Evolutionary conservation across 208 protist species (phyloP).

Genomic region (Trypanosoma caninum): DNA sequence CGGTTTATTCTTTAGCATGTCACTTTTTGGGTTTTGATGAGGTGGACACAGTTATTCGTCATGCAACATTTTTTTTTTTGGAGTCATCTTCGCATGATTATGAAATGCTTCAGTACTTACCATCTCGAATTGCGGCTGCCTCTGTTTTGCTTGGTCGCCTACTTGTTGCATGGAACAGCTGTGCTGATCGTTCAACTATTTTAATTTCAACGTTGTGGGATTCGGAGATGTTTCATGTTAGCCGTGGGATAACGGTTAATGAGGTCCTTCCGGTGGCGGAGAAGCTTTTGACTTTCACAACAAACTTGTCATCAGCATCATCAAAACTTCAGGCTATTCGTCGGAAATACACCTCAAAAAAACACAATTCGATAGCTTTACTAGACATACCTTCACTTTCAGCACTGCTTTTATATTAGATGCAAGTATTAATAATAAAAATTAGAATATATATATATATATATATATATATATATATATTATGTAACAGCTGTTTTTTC

Average conservation of each 20-base stretch:
- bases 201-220: slow-evolving; percentile 38
- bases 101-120: slow-evolving; percentile 52
- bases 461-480: background rate
- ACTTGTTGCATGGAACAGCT: slow-evolving; percentile 33
- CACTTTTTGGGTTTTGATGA: slow-evolving; percentile 35
- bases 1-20: slow-evolving; percentile 56
- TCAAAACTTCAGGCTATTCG: slow-evolving; percentile 63
- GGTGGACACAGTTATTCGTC: slow-evolving; percentile 23
- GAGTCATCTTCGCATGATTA: slow-evolving; percentile 71
- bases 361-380: slow-evolving; percentile 37
- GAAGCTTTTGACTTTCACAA: slow-evolving; percentile 58
- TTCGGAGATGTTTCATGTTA: slow-evolving; percentile 28
- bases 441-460: slow-evolving; percentile 4
- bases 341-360: slow-evolving; percentile 56
- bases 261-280: slow-evolving; percentile 38
- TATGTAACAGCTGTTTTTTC: background rate
- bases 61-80: slow-evolving; percentile 63
- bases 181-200: slow-evolving; percentile 9
- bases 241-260: slow-evolving; percentile 40
- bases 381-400: slow-evolving; percentile 49
- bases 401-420: slow-evolving; percentile 17
- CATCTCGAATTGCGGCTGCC: slow-evolving; percentile 58
- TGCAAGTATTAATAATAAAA: background rate
- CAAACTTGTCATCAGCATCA: slow-evolving; percentile 36
- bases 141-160: slow-evolving; percentile 51